A percentile compares a stretch with the other conserved stretches of the same genome.
Conservation (phyloP, 345 rosid genomes). For the Salix viminalis region DNA sequence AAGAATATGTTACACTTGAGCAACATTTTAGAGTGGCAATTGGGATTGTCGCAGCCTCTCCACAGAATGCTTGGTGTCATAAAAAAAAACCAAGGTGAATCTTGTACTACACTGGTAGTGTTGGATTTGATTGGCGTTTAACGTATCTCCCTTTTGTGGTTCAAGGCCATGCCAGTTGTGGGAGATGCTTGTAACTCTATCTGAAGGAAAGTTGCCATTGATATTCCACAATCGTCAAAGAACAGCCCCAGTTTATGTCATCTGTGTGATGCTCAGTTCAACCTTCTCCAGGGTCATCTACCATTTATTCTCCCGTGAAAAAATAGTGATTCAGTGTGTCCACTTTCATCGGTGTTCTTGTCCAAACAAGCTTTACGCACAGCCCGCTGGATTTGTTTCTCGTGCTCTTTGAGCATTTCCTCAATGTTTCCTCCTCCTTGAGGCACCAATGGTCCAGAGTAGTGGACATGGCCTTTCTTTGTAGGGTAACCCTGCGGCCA, state of each 20-base stretch:
- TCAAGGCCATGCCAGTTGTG: not conserved
- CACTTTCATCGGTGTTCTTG: slow-evolving; percentile 37
- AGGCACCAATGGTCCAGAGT: slow-evolving; percentile 69
- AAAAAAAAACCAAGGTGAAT: not conserved
- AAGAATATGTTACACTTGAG: not conserved
- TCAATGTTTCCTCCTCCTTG: slow-evolving; percentile 70
- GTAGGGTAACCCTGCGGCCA: slow-evolving; percentile 32
- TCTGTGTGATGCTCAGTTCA: not conserved
- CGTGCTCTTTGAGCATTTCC: slow-evolving; percentile 87
- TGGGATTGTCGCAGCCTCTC: not conserved
- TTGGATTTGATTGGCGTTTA: slow-evolving; percentile 3
- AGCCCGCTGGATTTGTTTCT: slow-evolving; percentile 70
- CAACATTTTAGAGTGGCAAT: not conserved
- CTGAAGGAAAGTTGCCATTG: not conserved
- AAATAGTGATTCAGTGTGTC: slow-evolving; percentile 37
- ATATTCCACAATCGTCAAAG: not conserved
- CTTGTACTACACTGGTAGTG: not conserved
- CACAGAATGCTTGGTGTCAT: slow-evolving; percentile 7
- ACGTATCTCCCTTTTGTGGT: not conserved
- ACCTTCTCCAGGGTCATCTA: slow-evolving; percentile 24
- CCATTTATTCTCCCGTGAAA: slow-evolving; percentile 21
- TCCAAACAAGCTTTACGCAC: slow-evolving; percentile 67
- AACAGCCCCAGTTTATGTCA: not conserved
- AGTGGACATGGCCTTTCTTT: slow-evolving; percentile 47
- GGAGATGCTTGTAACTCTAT: not conserved